Evolutionary conservation across 495 filamentous ascomycete genomes (phyloP).

Genomic region (Pyronema omphalodes): DNA sequence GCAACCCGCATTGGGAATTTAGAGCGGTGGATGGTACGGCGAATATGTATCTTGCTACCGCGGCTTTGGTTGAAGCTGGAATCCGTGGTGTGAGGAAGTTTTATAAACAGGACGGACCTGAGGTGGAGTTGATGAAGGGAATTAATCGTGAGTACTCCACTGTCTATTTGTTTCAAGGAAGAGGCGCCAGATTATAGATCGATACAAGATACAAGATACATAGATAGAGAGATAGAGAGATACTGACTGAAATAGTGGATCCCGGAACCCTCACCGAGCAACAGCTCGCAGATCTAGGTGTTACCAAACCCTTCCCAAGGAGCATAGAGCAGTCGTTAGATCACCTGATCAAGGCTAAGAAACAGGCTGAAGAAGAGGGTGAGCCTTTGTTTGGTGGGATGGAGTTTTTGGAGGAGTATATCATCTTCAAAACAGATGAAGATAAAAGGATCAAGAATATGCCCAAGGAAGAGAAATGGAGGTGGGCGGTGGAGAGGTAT

Average conservation of each 20-base stretch:
- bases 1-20: slow-evolving; percentile 45
- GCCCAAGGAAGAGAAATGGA: background rate
- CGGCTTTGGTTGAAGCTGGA: slow-evolving; percentile 49
- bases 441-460: background rate
- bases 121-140: background rate
- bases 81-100: slow-evolving; percentile 35
- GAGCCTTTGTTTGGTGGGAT: background rate
- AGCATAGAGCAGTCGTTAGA: background rate
- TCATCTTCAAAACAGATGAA: background rate
- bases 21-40: slow-evolving; percentile 52
- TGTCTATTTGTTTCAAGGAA: too few relatives aligned
- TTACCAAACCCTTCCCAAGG: background rate
- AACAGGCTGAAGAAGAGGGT: background rate
- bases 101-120: background rate
- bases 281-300: background rate
- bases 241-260: background rate
- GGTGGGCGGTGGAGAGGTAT: background rate
- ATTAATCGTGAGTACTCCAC: background rate
- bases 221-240: background rate
- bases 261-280: background rate
- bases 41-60: slow-evolving; percentile 51
- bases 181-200: too few relatives aligned
- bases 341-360: background rate
- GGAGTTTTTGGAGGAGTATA: background rate
- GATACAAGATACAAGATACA: too few relatives aligned